These are phyloP conservation scores for Nigrospora sphaerica DNA, from an alignment of 2,329 filamentous ascomycete genomes.

Conservation along the genomic window DNA sequence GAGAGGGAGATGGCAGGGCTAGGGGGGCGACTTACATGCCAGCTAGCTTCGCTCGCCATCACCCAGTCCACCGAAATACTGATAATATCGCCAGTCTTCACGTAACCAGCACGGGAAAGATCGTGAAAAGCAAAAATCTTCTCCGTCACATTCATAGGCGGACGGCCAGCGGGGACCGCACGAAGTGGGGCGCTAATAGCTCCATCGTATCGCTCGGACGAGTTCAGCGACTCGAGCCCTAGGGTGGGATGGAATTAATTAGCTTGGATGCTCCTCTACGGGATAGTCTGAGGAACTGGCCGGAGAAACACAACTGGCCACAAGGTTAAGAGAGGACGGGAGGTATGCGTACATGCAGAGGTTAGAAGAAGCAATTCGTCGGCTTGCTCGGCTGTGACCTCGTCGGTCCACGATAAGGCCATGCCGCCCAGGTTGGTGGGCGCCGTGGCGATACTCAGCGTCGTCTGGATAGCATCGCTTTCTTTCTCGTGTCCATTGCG, in stretches of 20 bases:
- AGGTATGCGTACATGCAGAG: not conserved
- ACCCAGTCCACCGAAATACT: slow-evolving; percentile 37
- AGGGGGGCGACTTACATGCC: slow-evolving; percentile 25
- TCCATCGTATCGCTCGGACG: too few species aligned
- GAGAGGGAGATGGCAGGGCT: too few species aligned
- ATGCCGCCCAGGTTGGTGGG: not conserved
- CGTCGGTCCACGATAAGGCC: not conserved
- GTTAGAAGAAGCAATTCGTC: not conserved
- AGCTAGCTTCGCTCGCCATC: slow-evolving; percentile 34
- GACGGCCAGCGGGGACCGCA: slow-evolving; percentile 13
- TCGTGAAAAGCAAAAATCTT: slow-evolving; percentile 39
- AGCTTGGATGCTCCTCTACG: too few species aligned
- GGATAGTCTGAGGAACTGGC: too few species aligned
- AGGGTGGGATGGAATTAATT: too few species aligned
- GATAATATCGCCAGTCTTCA: slow-evolving; percentile 30
- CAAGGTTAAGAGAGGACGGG: not conserved
- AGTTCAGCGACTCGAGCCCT: too few species aligned
- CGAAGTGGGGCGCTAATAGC: too few species aligned
- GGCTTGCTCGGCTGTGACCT: not conserved
- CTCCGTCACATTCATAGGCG: slow-evolving; percentile 32
- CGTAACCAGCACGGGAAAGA: slow-evolving; percentile 21
- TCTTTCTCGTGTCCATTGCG: not conserved
- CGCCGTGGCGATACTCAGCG: not conserved
- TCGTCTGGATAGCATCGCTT: not conserved
- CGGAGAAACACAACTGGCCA: too few species aligned